A percentile compares a stretch with the other conserved stretches of the same genome.
phyloP scores from a whole-genome alignment of 176 grass and related monocot species.

The Tillandsia fasciculata region DNA sequence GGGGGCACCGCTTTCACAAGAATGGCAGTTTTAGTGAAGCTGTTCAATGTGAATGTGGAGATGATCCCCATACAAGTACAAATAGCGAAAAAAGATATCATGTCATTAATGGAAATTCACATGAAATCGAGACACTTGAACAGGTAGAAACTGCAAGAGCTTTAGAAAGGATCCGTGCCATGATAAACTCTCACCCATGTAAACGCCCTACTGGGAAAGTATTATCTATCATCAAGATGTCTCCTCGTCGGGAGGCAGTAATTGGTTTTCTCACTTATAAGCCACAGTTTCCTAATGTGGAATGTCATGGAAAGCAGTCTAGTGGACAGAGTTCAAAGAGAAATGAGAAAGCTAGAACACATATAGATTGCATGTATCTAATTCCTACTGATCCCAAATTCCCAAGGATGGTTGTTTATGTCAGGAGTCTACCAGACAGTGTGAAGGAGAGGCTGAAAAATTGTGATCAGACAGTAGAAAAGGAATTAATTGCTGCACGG shows the following conservation, averaged over 20 bases:
- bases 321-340: slow-evolving; percentile 22
- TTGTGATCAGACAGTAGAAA: slow-evolving; percentile 42
- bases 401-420: slow-evolving; percentile 58
- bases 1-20: slow-evolving; percentile 42
- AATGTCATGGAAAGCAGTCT: slow-evolving; percentile 34
- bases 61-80: not conserved
- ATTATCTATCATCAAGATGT: slow-evolving; percentile 61
- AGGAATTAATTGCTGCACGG: slow-evolving; percentile 63
- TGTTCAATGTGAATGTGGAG: slow-evolving; percentile 26
- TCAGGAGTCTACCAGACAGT: slow-evolving; percentile 45
- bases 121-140: slow-evolving; percentile 11
- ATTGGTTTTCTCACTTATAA: slow-evolving; percentile 77
- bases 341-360: slow-evolving; percentile 30
- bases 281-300: slow-evolving; percentile 31
- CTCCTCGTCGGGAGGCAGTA: slow-evolving; percentile 50
- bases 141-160: slow-evolving; percentile 46
- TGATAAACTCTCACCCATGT: slow-evolving; percentile 55
- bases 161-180: slow-evolving; percentile 50
- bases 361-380: slow-evolving; percentile 30
- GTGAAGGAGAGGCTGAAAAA: slow-evolving; percentile 47
- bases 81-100: slow-evolving; percentile 35
- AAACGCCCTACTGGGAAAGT: slow-evolving; percentile 86
- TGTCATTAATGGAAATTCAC: slow-evolving; percentile 23
- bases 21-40: slow-evolving; percentile 66
- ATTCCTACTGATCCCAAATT: slow-evolving; percentile 71